These are phyloP conservation scores for Candida ipomoeae DNA, from an alignment of 805 yeast species.

Conservation along the genomic window DNA sequence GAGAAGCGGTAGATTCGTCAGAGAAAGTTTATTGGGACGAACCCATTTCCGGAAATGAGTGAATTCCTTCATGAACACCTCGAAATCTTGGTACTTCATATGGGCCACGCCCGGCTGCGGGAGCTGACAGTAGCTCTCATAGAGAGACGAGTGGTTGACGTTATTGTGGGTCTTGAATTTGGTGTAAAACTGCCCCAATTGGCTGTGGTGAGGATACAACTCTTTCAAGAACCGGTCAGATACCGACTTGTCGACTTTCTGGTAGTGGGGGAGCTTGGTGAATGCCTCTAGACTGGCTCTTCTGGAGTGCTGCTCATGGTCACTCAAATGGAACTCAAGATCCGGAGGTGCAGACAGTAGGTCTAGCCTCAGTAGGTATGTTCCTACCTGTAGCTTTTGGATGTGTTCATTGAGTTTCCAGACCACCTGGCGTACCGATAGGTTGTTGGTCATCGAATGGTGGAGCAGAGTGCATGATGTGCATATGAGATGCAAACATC, in stretches of 20 bases:
- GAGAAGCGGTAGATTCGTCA: conserved; percentile 6
- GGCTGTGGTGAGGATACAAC: conserved; percentile 12
- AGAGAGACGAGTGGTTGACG: conserved; percentile 26
- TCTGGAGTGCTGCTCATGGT: conserved; percentile 8
- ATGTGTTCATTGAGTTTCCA: conserved; percentile 8
- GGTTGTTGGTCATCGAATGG: background rate
- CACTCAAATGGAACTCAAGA: conserved; percentile 1
- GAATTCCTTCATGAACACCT: conserved; percentile 25
- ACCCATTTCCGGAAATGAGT: conserved; percentile 23
- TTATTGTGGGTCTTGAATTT: conserved; percentile 4
- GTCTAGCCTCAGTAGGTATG: conserved; percentile 8
- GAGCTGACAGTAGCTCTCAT: conserved; percentile 22
- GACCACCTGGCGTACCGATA: background rate
- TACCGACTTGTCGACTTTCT: conserved; percentile 5
- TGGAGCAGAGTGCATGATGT: background rate
- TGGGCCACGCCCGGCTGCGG: conserved; percentile 25
- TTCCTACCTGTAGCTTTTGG: conserved; percentile 3
- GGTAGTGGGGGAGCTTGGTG: conserved; percentile 9
- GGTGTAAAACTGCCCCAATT: conserved; percentile 5
- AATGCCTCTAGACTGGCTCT: conserved; percentile 6
- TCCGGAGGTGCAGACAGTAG: background rate
- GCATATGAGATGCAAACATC: background rate
- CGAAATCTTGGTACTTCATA: conserved; percentile 24
- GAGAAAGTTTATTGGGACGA: conserved; percentile 22
- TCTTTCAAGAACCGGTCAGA: conserved; percentile 6